phyloP scores from a whole-genome alignment of 139 green algal genomes.

The Chlamydomonas schloesseri region DNA sequence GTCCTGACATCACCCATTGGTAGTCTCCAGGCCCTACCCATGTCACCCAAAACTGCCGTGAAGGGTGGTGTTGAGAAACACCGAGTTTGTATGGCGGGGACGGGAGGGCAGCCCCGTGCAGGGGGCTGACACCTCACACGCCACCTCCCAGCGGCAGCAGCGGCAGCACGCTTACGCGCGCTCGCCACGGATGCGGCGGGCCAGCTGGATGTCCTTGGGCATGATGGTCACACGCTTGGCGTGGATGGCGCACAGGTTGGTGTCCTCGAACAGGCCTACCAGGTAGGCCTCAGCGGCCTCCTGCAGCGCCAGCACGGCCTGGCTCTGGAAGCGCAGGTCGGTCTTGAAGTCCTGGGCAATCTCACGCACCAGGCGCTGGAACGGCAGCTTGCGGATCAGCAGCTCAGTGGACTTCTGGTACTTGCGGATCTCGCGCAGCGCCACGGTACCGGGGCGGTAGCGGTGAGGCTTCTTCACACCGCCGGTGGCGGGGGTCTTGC shows the following conservation, averaged over 20 bases:
- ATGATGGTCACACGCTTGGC: slow-evolving; percentile 95
- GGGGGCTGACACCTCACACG: too few relatives aligned
- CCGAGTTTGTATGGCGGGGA: too few relatives aligned
- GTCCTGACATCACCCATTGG: too few relatives aligned
- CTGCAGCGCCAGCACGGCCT: slow-evolving; percentile 96
- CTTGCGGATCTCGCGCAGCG: slow-evolving; percentile 93
- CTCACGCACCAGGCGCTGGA: slow-evolving; percentile 96
- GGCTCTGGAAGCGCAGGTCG: slow-evolving; percentile 95
- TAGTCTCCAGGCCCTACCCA: too few relatives aligned
- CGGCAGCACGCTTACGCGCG: too few relatives aligned
- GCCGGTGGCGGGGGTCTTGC: slow-evolving; percentile 91
- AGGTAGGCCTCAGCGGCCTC: slow-evolving; percentile 98
- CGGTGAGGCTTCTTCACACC: slow-evolving; percentile 94
- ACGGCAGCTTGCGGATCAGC: slow-evolving; percentile 97
- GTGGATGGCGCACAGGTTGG: slow-evolving; percentile 89
- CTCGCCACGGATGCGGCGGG: slow-evolving; percentile 63
- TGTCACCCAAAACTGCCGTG: too few relatives aligned
- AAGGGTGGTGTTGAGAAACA: too few relatives aligned
- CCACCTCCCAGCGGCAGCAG: too few relatives aligned
- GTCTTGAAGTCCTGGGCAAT: slow-evolving; percentile 99
- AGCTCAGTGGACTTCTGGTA: slow-evolving; percentile 96
- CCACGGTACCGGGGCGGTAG: slow-evolving; percentile 93
- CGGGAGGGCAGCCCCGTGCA: too few relatives aligned
- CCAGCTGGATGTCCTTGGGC: slow-evolving; percentile 97
- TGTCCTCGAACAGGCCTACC: slow-evolving; percentile 97